Percentiles rank a stretch among this genome's conserved stretches.
Evolutionary conservation across 257 asterid species (phyloP).

Genomic region (Coffea eugenioides): DNA sequence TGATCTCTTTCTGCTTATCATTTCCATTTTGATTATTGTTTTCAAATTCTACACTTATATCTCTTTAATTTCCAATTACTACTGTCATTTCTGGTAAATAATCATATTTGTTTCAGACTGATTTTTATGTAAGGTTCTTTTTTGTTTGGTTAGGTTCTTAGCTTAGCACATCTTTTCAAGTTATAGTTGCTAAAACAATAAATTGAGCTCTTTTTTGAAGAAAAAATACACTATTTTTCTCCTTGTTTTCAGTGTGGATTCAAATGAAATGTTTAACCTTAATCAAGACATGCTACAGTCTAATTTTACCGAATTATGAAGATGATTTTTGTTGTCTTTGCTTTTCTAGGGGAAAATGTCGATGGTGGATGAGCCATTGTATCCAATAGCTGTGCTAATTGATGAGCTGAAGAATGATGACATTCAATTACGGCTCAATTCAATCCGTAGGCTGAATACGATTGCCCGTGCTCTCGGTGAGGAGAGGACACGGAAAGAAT

Average conservation of each 20-base stretch:
- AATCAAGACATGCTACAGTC: neutral
- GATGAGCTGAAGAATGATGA: conserved; percentile 95
- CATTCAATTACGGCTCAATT: conserved; percentile 75
- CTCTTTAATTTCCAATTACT: neutral
- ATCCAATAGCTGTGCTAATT: conserved; percentile 91
- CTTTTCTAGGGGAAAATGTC: conserved; percentile 52
- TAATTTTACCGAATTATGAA: neutral
- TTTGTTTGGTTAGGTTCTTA: conserved; percentile 1
- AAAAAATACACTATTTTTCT: neutral
- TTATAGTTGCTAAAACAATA: neutral
- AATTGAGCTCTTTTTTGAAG: neutral
- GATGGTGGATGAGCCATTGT: conserved; percentile 89
- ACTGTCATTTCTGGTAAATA: neutral
- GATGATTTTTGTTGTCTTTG: conserved; percentile 6
- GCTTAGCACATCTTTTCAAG: neutral
- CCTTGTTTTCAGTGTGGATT: neutral
- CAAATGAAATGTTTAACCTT: no score
- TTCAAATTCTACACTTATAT: neutral
- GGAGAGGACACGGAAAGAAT: conserved; percentile 87
- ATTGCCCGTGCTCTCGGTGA: conserved; percentile 98
- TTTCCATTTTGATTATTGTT: neutral
- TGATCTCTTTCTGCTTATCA: neutral
- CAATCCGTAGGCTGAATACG: conserved; percentile 82
- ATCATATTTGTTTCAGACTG: neutral
- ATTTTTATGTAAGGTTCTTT: neutral